Percentiles rank a stretch among this genome's conserved stretches.
Evolutionary conservation across 73 alveolate genomes (phyloP).

Genomic region (Stentor coeruleus): DNA sequence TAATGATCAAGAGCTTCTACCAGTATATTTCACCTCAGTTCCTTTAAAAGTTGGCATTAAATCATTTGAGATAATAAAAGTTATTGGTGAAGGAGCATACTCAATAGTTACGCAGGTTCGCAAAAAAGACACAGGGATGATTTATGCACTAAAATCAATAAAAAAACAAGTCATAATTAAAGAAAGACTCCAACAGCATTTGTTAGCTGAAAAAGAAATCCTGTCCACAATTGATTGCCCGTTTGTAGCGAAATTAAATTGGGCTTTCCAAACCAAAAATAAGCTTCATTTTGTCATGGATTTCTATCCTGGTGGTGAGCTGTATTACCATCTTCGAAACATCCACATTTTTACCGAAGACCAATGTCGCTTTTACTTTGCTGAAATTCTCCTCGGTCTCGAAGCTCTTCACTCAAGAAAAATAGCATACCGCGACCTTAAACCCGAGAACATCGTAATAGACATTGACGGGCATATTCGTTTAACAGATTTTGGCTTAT

Average conservation of each 20-base stretch:
- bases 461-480: conserved; percentile 39
- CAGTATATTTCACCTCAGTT: too few relatives aligned
- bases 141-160: conserved; percentile 7
- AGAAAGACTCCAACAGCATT: conserved; percentile 21
- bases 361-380: conserved; percentile 19
- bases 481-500: conserved; percentile 41
- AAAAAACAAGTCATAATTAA: conserved; percentile 30
- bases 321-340: conserved; percentile 36
- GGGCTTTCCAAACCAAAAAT: conserved; percentile 51
- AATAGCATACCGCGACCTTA: conserved; percentile 35
- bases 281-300: conserved; percentile 54
- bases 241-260: conserved; percentile 35
- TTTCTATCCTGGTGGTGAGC: conserved; percentile 53
- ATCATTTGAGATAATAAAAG: conserved; percentile 29
- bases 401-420: conserved; percentile 31
- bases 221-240: conserved; percentile 47
- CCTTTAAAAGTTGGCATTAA: too few relatives aligned
- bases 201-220: conserved; percentile 40
- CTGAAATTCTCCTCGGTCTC: conserved; percentile 26
- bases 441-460: conserved; percentile 42
- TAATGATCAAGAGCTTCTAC: too few relatives aligned
- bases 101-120: neutral
- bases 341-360: conserved; percentile 32
- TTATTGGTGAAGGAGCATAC: conserved; percentile 14
- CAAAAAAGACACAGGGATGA: neutral